Evolutionary conservation across 2,329 filamentous ascomycete genomes (phyloP).

Genomic region (Sphaerulina musiva): DNA sequence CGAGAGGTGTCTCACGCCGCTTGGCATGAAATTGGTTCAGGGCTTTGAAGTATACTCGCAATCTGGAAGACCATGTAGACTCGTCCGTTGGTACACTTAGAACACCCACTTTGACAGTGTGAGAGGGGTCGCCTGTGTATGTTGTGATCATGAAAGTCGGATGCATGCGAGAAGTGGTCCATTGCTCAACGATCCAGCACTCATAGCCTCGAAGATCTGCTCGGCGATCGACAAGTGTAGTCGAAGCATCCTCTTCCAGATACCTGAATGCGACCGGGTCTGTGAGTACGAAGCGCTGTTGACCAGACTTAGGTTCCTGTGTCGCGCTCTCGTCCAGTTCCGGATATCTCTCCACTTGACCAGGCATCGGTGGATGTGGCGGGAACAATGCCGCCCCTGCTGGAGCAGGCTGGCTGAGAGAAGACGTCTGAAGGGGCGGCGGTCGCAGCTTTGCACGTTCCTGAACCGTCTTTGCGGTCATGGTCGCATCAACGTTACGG

Average conservation of each 20-base stretch:
- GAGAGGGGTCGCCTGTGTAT: constrained; percentile 78
- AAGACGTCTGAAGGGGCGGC: constrained; percentile 12
- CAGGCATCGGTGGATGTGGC: constrained; percentile 12
- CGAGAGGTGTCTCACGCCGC: constrained; percentile 72
- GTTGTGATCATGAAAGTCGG: constrained; percentile 89
- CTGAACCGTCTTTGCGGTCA: constrained; percentile 9
- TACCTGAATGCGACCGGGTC: constrained; percentile 65
- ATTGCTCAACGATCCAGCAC: constrained; percentile 91
- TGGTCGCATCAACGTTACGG: background rate
- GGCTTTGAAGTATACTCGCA: constrained; percentile 79
- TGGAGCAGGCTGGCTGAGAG: background rate
- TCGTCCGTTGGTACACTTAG: constrained; percentile 77
- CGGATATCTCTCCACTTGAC: constrained; percentile 3
- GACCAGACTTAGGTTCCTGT: constrained; percentile 29
- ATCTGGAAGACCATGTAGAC: constrained; percentile 66
- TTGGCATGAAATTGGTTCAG: constrained; percentile 79
- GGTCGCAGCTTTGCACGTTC: constrained; percentile 11
- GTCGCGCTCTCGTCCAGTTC: constrained; percentile 1
- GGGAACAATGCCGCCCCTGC: constrained; percentile 9
- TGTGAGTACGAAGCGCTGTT: constrained; percentile 57
- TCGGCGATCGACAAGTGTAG: constrained; percentile 66
- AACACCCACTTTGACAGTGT: constrained; percentile 72
- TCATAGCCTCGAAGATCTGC: constrained; percentile 75
- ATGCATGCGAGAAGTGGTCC: constrained; percentile 85
- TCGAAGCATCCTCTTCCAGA: constrained; percentile 76